These are phyloP conservation scores for Coemansia sp. DNA, from an alignment of 192 early-diverging fungal genomes.

Conservation along the genomic window DNA sequence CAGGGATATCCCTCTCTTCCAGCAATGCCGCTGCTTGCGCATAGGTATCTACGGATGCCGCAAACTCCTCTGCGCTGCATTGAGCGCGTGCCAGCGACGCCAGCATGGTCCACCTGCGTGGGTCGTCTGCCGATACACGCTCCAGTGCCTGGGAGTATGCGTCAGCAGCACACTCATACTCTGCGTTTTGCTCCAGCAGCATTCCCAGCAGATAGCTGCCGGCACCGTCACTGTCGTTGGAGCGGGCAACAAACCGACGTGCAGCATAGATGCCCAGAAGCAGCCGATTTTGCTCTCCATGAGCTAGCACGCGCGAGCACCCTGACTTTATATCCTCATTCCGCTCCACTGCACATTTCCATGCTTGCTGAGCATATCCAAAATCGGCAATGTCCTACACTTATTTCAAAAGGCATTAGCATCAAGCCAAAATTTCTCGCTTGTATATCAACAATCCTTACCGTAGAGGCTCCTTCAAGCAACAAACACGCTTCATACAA, in stretches of 20 bases:
- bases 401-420: not conserved
- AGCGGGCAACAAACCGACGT: slow-evolving; percentile 28
- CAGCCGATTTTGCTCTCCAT: slow-evolving; percentile 33
- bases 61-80: slow-evolving; percentile 62
- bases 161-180: slow-evolving; percentile 64
- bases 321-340: not conserved
- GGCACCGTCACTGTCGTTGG: slow-evolving; percentile 20
- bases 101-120: slow-evolving; percentile 51
- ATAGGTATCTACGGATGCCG: slow-evolving; percentile 59
- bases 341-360: slow-evolving; percentile 13
- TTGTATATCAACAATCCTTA: slow-evolving; percentile 1
- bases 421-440: not conserved
- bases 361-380: slow-evolving; percentile 56
- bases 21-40: slow-evolving; percentile 18
- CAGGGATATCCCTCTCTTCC: not conserved
- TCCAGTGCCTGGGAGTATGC: slow-evolving; percentile 57
- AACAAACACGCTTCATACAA: slow-evolving; percentile 79
- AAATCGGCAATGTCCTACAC: slow-evolving; percentile 61
- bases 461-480: slow-evolving; percentile 55
- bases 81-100: slow-evolving; percentile 69
- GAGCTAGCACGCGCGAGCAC: slow-evolving; percentile 15
- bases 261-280: slow-evolving; percentile 39
- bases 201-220: slow-evolving; percentile 61
- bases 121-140: slow-evolving; percentile 4
- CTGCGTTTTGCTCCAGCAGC: slow-evolving; percentile 70